A percentile compares a stretch with the other conserved stretches of the same genome.
Conservation (phyloP, 371 early-diverging fungal genomes). For the Blakeslea trispora region DNA sequence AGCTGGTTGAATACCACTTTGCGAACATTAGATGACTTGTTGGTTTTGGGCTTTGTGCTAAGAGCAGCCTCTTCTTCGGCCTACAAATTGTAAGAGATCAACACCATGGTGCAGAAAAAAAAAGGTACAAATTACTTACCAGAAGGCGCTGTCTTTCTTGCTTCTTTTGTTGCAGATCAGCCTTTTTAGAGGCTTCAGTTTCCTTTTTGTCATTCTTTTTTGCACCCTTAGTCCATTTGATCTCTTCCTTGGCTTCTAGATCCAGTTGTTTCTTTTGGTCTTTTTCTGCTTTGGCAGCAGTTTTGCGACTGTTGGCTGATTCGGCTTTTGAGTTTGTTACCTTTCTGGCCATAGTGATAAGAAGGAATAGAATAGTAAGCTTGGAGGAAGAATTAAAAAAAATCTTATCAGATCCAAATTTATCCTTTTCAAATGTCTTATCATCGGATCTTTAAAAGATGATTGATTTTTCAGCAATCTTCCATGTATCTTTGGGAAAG, state of each 20-base stretch:
- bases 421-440: too few species aligned
- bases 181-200: constrained; percentile 68
- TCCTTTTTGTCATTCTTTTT: constrained; percentile 73
- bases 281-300: constrained; percentile 64
- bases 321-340: constrained; percentile 51
- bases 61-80: constrained; percentile 49
- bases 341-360: constrained; percentile 45
- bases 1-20: constrained; percentile 52
- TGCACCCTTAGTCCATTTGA: constrained; percentile 71
- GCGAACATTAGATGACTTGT: not conserved
- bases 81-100: not conserved
- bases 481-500: too few species aligned
- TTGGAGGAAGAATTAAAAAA: too few species aligned
- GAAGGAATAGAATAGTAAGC: not conserved
- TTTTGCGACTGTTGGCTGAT: constrained; percentile 75
- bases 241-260: constrained; percentile 59
- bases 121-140: not conserved
- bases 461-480: too few species aligned
- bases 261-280: constrained; percentile 54
- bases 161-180: constrained; percentile 13
- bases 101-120: too few species aligned
- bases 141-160: not conserved
- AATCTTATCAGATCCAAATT: too few species aligned
- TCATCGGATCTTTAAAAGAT: too few species aligned
- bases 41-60: constrained; percentile 32